These are phyloP conservation scores for Tolypocladium sp. DNA, from an alignment of 2,329 filamentous ascomycete species.

Conservation along the genomic window DNA sequence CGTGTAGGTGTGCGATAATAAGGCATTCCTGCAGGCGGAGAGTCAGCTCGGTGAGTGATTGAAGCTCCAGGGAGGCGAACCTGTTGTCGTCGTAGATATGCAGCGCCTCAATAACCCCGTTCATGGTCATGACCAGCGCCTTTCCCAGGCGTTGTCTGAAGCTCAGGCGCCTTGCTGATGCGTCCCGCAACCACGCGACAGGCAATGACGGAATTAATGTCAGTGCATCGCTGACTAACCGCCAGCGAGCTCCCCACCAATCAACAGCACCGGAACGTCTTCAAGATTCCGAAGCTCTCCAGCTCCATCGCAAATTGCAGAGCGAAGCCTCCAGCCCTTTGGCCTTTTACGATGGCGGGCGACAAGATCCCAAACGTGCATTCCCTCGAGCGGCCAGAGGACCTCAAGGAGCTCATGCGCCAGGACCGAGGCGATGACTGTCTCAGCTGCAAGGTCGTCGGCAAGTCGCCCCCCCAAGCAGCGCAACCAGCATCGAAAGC, in stretches of 20 bases:
- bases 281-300: background rate
- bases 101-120: conserved; percentile 83
- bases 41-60: background rate
- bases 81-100: conserved; percentile 96
- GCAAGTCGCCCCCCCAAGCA: conserved; percentile 34
- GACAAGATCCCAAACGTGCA: conserved; percentile 40
- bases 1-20: conserved; percentile 84
- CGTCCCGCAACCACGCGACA: background rate
- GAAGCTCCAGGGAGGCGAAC: conserved; percentile 36
- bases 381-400: conserved; percentile 50
- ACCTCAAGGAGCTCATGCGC: conserved; percentile 47
- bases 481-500: background rate
- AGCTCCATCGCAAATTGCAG: background rate
- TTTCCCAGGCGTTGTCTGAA: conserved; percentile 11
- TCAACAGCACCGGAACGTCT: too few species aligned
- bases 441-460: conserved; percentile 60
- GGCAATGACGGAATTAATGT: background rate
- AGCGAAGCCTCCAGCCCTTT: background rate
- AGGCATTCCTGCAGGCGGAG: conserved; percentile 54
- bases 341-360: conserved; percentile 17
- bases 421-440: conserved; percentile 57
- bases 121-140: conserved; percentile 49
- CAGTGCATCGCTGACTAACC: background rate
- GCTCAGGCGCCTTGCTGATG: background rate
- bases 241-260: background rate